Percentiles rank a stretch among this genome's conserved stretches.
These are phyloP conservation scores for Epichloe bromicola DNA, from an alignment of 2,329 filamentous ascomycete genomes.

Conservation along the genomic window DNA sequence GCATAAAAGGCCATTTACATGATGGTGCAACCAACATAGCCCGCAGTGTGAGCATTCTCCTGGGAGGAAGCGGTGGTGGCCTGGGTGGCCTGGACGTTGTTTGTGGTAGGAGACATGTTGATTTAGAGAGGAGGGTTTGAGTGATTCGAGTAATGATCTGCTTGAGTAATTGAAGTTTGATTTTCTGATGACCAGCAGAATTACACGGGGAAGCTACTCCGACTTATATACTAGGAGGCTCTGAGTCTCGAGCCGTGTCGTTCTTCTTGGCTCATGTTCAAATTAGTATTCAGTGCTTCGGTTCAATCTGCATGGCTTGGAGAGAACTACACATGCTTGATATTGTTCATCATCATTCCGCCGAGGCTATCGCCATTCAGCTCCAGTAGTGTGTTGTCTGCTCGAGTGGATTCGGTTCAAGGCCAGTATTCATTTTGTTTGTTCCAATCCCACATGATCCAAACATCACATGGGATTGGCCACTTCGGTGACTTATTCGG, in stretches of 20 bases:
- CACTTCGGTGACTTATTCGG: neutral
- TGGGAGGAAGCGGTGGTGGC: slow-evolving; percentile 8
- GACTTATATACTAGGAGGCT: neutral
- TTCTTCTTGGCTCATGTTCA: neutral
- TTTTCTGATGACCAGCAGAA: neutral
- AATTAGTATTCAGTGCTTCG: neutral
- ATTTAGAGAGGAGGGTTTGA: neutral
- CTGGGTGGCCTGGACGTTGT: slow-evolving; percentile 13
- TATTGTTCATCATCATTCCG: slow-evolving; percentile 2
- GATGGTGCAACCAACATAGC: slow-evolving; percentile 16
- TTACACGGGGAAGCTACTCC: neutral
- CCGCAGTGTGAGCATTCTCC: neutral
- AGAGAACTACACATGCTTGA: neutral
- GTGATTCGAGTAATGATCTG: neutral
- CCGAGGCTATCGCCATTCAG: neutral
- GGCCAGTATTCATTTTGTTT: neutral
- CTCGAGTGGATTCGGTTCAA: neutral
- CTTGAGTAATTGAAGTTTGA: neutral
- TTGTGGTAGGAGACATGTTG: slow-evolving; percentile 19
- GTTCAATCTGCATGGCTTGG: neutral
- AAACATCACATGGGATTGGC: neutral
- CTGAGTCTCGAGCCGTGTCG: neutral
- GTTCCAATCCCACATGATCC: neutral
- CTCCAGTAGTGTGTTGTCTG: neutral
- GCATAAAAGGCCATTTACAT: slow-evolving; percentile 17